Evolutionary conservation across 192 early-diverging fungal genomes (phyloP).

Genomic region (Obelidium mucronatum): DNA sequence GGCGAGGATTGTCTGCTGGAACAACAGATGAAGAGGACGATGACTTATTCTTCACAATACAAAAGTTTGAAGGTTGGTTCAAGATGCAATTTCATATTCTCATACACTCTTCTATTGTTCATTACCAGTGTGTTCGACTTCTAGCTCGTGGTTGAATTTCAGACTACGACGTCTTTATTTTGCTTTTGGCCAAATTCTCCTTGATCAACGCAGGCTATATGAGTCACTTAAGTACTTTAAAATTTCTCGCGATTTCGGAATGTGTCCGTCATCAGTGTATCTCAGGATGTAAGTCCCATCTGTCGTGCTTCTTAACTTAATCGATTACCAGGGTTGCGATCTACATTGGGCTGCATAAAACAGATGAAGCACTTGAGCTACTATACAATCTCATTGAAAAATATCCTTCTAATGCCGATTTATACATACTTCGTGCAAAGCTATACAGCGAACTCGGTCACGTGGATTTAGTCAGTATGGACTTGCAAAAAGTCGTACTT

Average conservation of each 20-base stretch:
- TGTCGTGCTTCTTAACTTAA: slow-evolving; percentile 12
- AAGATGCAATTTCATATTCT: not conserved
- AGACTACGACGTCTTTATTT: slow-evolving; percentile 34
- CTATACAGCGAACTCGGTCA: slow-evolving; percentile 47
- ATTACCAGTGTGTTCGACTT: slow-evolving; percentile 10
- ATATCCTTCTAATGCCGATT: slow-evolving; percentile 38
- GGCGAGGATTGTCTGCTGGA: not conserved
- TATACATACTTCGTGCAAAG: slow-evolving; percentile 57
- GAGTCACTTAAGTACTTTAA: slow-evolving; percentile 49
- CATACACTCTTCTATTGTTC: not conserved
- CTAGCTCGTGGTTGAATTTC: slow-evolving; percentile 22
- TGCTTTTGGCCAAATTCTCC: slow-evolving; percentile 52
- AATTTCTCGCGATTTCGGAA: slow-evolving; percentile 28
- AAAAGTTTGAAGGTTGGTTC: slow-evolving; percentile 28
- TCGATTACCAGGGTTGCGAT: slow-evolving; percentile 32
- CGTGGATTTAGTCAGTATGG: slow-evolving; percentile 52
- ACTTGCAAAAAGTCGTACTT: slow-evolving; percentile 37
- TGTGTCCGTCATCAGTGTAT: slow-evolving; percentile 33
- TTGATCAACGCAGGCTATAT: slow-evolving; percentile 53
- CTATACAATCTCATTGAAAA: slow-evolving; percentile 48
- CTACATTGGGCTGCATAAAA: slow-evolving; percentile 42
- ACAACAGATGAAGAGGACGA: not conserved
- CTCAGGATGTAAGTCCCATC: slow-evolving; percentile 34
- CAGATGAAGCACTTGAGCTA: slow-evolving; percentile 46
- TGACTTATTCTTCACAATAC: slow-evolving; percentile 4